A percentile compares a stretch with the other conserved stretches of the same genome.
Evolutionary conservation across 2,329 filamentous ascomycete species (phyloP).

Genomic region (Alternaria triticimaculans): DNA sequence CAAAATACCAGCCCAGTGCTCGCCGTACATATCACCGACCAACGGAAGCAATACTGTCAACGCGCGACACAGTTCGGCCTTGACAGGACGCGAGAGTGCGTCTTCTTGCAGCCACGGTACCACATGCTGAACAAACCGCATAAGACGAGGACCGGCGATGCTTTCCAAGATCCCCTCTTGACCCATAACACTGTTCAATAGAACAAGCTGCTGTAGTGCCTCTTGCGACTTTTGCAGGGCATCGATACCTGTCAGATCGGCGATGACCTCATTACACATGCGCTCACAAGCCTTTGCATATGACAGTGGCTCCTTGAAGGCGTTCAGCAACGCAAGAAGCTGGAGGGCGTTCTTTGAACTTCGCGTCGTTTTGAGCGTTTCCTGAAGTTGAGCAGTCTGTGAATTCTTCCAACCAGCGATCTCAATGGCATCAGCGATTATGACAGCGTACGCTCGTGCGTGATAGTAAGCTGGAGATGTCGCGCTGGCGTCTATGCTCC

Average conservation of each 20-base stretch:
- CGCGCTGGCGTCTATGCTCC: slow-evolving; percentile 23
- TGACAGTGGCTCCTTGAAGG: slow-evolving; percentile 57
- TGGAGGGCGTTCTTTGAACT: slow-evolving; percentile 52
- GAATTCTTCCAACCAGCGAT: slow-evolving; percentile 49
- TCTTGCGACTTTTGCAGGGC: slow-evolving; percentile 51
- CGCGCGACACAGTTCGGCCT: slow-evolving; percentile 62
- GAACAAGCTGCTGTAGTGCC: slow-evolving; percentile 57
- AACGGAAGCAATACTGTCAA: slow-evolving; percentile 69
- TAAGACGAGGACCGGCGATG: slow-evolving; percentile 69
- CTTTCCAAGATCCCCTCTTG: slow-evolving; percentile 57
- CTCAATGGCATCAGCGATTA: slow-evolving; percentile 51
- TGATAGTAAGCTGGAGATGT: slow-evolving; percentile 51
- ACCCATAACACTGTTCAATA: slow-evolving; percentile 62
- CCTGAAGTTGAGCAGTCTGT: slow-evolving; percentile 45
- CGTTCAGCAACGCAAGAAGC: slow-evolving; percentile 56
- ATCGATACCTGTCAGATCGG: slow-evolving; percentile 64
- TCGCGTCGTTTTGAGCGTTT: slow-evolving; percentile 41
- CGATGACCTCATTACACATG: slow-evolving; percentile 66
- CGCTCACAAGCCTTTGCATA: slow-evolving; percentile 57
- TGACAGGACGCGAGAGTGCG: slow-evolving; percentile 58
- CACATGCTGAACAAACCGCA: slow-evolving; percentile 83
- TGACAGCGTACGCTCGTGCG: slow-evolving; percentile 48
- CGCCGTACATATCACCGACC: slow-evolving; percentile 83
- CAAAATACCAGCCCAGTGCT: slow-evolving; percentile 73
- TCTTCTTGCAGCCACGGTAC: slow-evolving; percentile 70